Percentiles rank a stretch among this genome's conserved stretches.
Evolutionary conservation across 2,329 filamentous ascomycete genomes (phyloP).

Genomic region (Aspergillus hortae): DNA sequence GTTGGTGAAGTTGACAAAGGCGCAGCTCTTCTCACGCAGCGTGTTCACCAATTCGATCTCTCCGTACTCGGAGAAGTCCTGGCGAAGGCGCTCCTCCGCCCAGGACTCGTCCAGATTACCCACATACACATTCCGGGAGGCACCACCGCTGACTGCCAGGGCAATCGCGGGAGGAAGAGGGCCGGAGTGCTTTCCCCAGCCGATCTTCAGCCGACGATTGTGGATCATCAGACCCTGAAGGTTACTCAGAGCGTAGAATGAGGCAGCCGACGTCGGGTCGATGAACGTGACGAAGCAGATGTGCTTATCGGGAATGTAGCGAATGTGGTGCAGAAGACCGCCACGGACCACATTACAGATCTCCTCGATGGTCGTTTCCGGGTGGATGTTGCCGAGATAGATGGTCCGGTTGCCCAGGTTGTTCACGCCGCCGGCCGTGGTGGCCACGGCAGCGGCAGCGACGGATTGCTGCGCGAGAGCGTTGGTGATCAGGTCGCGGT

Average conservation of each 20-base stretch:
- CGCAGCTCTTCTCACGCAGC: conserved; percentile 96
- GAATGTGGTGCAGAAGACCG: conserved; percentile 92
- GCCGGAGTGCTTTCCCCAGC: conserved; percentile 98
- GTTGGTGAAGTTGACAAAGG: conserved; percentile 99
- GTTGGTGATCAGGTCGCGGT: conserved; percentile 94
- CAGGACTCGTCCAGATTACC: conserved; percentile 96
- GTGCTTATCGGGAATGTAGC: conserved; percentile 99
- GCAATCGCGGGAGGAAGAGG: conserved; percentile 94
- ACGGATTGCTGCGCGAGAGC: conserved; percentile 96
- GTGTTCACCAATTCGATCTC: conserved; percentile 98
- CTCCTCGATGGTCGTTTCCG: conserved; percentile 97
- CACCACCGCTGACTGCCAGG: conserved; percentile 90
- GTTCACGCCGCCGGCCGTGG: conserved; percentile 92
- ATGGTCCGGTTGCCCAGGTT: conserved; percentile 97
- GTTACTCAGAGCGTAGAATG: conserved; percentile 97
- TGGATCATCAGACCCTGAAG: conserved; percentile 98
- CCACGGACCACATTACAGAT: conserved; percentile 98
- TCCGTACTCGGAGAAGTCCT: conserved; percentile 95
- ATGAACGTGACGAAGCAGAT: conserved; percentile 99
- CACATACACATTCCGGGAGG: conserved; percentile 97
- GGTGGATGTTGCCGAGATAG: conserved; percentile 97
- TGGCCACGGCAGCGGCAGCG: conserved; percentile 92
- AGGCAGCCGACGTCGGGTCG: conserved; percentile 93
- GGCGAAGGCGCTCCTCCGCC: conserved; percentile 91
- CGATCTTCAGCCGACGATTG: conserved; percentile 95